Evolutionary conservation across 2,329 filamentous ascomycete genomes (phyloP), one percentile per base, ranked within the genome.

Genomic region (Fusarium acutatum): DNA sequence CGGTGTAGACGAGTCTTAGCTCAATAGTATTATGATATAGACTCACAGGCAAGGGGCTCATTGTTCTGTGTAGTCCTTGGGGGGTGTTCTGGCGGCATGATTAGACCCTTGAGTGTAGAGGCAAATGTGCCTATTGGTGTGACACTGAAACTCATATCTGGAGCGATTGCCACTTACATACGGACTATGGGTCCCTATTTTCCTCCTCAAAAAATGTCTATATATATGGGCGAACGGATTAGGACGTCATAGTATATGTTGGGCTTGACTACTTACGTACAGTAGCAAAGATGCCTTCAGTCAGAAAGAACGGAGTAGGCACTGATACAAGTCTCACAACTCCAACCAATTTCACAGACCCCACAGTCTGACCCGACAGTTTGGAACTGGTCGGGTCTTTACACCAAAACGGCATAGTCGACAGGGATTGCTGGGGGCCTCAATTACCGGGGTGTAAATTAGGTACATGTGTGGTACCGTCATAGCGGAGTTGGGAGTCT

Each of bases 331-430:
- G 68, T 64, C 65, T 66, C 62, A 74, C 66, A 65, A 64, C 60
- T 65, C 62, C 64, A 76, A 78, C 64, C 66, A 76, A 78, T 78
- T 75, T 76, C 68, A 60, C 37, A 28, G 64, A 62, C 65, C 69
- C 76, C 76, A 76, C 69, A 68, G 12, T 30, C 34, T 41, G 30
- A 74, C 76, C 76, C 76, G 76, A 78, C 76, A 78, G 76, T 75
- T 43, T 78, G 76, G 76, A 58, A 69, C 76, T 46, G 62, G 69
- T 30, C 67, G 50, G 67, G 59, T 64, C 67, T 69, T 75, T 67
- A 73, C 72, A 72, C 73, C 69, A 76, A 64, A 77, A 65, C 66
- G 73, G 76, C 70, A 73, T 67, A 66, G 68, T 22, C 11, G 50
- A 61, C 75, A 77, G 65, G 76, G 76, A 60, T 74, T 54, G 52